Evolutionary conservation across 164 flowering plant genomes (phyloP), one percentile per base, ranked within the genome.

Genomic region (Brasenia schreberi): DNA sequence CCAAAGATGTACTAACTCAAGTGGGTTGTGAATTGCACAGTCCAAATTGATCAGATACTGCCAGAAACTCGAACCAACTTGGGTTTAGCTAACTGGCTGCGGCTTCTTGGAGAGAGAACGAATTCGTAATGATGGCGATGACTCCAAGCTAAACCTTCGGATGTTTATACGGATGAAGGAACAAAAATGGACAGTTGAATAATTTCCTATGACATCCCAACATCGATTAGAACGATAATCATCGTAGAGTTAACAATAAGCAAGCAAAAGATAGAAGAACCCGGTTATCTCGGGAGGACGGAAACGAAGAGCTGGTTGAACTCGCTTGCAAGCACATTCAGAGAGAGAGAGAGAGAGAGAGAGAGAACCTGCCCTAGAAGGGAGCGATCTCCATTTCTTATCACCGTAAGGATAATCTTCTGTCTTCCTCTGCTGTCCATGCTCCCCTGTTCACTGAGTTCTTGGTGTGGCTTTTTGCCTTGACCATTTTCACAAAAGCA

Each of bases 361-460:
- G 33, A 23, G 23, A 39, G 18, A 52, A 70, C 72, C 72, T 70
- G 72, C 72, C 45, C 65, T 65, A 19, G 60, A 58, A 5, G 72
- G 68, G 7, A 70, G 64, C 60, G 64, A 65, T 65, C 43, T 65
- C 72, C 72, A 70, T 17, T 70, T 70, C 67, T 70, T 70, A 10
- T 70, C 68, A 17, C 72, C 72, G 10, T 70, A 68, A 18, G 7
- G 59, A 43, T 16, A 70, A 68, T 53, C 44, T 70, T 9, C 18
- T 16, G 19, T 70, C 72, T 65, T 70, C 72, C 33, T 70, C 72
- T 17, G 72, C 68, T 2, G 72, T 70, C 72, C 72, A 70, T 18
- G 72, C 68, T 44, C 72, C 72, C 64, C 19, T 70, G 19, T 59
- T 65, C 42, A 70, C 43, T 7, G 7, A 59, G 62, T 60, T 65